Evolutionary conservation across 2,329 filamentous ascomycete species (phyloP), one percentile per base, ranked within the genome.

Genomic region (Microdochium bolleyi): DNA sequence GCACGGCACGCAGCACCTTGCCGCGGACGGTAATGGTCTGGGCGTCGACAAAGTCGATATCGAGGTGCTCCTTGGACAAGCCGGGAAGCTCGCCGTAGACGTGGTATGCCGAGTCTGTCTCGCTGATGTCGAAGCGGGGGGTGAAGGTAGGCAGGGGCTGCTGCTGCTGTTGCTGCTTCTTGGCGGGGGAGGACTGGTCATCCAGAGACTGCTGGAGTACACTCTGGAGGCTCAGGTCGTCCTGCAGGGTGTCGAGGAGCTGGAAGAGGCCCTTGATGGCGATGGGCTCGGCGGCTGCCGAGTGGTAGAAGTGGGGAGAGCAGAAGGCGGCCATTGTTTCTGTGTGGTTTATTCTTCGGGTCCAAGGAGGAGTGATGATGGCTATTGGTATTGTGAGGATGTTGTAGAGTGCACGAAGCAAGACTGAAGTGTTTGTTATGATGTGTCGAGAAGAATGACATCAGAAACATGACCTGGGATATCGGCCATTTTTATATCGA

Each of bases 1-100:
- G 19, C 8, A 19, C 41, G 21, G 13, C 41, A 32, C 66, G 67
- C 58, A 74, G 72, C 25, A 63, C 64, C 46, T 37, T 48, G 52
- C 52, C 52, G 41, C 27, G 24, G 32, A 54, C 37, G 24, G 21
- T 24, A n/a, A 54, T 19, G 24, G 52, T 54, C 21, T 54, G 52
- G 10, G 69, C 48, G 49, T 54, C 49, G 24, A 24, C 27, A 30
- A 54, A 54, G 34, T 54, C 49, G 44, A 54, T 16, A 49, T 51
- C 16, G 14, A 54, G n/a, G 27, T 51, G 16, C 5, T 54, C 49
- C 38, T 51, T 51, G 4, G 51, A 22, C 38, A 51, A 37, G 49
- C 52, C 52, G 3, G 52, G 49, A 16, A 54, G 52, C 10, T 54
- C 52, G 49, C 52, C 52, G 30, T 54, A 34, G 13, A 54, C 27